Evolutionary conservation across 2,329 filamentous ascomycete genomes (phyloP).

Genomic region (Celoporthe dispersa): DNA sequence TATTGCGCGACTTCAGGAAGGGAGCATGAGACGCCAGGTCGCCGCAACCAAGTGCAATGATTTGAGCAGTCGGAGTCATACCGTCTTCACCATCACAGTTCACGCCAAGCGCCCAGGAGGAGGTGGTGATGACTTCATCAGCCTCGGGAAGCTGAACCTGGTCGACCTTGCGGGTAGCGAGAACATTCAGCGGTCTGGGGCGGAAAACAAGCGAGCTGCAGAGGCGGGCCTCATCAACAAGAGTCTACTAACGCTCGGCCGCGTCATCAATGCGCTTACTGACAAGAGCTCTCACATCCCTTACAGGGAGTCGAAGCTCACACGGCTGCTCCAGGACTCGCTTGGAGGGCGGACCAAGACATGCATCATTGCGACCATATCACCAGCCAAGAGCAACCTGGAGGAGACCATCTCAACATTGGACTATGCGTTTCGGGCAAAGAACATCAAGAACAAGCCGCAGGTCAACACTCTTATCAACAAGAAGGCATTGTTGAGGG

Average conservation of each 20-base stretch:
- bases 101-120: slow-evolving; percentile 83
- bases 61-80: slow-evolving; percentile 94
- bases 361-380: slow-evolving; percentile 97
- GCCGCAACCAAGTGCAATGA: slow-evolving; percentile 99
- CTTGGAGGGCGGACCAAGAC: slow-evolving; percentile 95
- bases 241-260: slow-evolving; percentile 88
- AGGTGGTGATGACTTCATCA: slow-evolving; percentile 86
- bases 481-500: slow-evolving; percentile 88
- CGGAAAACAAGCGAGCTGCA: slow-evolving; percentile 95
- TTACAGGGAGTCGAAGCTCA: slow-evolving; percentile 92
- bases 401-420: slow-evolving; percentile 98
- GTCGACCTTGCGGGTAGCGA: slow-evolving; percentile 97
- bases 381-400: slow-evolving; percentile 90
- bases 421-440: slow-evolving; percentile 96
- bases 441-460: slow-evolving; percentile 98
- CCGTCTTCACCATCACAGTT: slow-evolving; percentile 94
- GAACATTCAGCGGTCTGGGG: slow-evolving; percentile 95
- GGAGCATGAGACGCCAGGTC: slow-evolving; percentile 94
- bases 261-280: slow-evolving; percentile 96
- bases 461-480: slow-evolving; percentile 91
- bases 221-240: slow-evolving; percentile 99
- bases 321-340: slow-evolving; percentile 92
- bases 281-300: slow-evolving; percentile 91
- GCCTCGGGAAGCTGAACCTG: slow-evolving; percentile 90
- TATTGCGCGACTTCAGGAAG: slow-evolving; percentile 84